phyloP scores from a whole-genome alignment of 1,284 basidiomycete genomes.

The Flammula alnicola region DNA sequence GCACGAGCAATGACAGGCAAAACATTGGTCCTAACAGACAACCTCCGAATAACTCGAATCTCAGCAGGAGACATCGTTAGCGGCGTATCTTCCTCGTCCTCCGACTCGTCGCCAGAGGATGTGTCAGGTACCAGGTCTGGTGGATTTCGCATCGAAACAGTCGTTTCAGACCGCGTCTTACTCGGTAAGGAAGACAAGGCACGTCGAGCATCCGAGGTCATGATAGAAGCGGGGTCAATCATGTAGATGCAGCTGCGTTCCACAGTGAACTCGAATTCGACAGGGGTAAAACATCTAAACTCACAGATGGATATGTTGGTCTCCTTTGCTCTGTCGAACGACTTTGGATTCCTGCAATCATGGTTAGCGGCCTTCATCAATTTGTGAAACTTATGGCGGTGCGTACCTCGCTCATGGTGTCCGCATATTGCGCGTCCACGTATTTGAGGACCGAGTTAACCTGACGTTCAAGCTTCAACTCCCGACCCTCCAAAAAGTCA shows the following conservation, averaged over 20 bases:
- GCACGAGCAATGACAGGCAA: slow-evolving; percentile 77
- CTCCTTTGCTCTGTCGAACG: slow-evolving; percentile 79
- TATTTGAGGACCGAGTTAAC: slow-evolving; percentile 73
- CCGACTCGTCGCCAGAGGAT: slow-evolving; percentile 50
- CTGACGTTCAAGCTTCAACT: slow-evolving; percentile 77
- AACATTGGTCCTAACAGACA: slow-evolving; percentile 73
- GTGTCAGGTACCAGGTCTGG: slow-evolving; percentile 58
- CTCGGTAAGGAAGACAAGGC: slow-evolving; percentile 50
- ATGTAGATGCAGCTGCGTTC: slow-evolving; percentile 73
- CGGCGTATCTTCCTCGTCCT: slow-evolving; percentile 50
- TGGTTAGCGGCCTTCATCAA: not conserved
- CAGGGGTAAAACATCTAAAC: slow-evolving; percentile 34
- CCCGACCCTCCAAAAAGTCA: slow-evolving; percentile 71
- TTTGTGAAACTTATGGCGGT: not conserved
- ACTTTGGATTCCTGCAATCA: slow-evolving; percentile 77
- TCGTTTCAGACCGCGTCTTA: slow-evolving; percentile 63
- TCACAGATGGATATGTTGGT: slow-evolving; percentile 84
- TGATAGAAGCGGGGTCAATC: slow-evolving; percentile 76
- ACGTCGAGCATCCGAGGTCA: slow-evolving; percentile 53
- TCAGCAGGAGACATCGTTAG: slow-evolving; percentile 76
- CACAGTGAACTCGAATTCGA: slow-evolving; percentile 9
- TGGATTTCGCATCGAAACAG: slow-evolving; percentile 57
- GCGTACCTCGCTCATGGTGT: slow-evolving; percentile 82
- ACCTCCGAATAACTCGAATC: slow-evolving; percentile 73
- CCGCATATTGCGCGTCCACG: slow-evolving; percentile 76